phyloP scores from a whole-genome alignment of 768 basidiomycete genomes.

The Auriscalpium microsporum region DNA sequence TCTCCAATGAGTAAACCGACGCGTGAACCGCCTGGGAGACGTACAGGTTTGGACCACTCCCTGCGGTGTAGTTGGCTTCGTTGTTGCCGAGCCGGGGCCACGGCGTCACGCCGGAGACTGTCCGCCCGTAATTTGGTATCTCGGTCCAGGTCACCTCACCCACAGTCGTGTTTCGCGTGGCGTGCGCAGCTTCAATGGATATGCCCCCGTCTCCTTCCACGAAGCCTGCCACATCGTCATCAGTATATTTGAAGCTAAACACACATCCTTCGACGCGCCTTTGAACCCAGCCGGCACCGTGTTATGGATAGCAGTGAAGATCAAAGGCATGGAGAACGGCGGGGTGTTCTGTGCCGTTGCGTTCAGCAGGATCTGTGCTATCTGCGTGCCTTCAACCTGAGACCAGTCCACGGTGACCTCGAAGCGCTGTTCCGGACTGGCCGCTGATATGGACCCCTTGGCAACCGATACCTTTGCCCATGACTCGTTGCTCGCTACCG shows the following conservation, averaged over 20 bases:
- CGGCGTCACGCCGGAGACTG: constrained; percentile 52
- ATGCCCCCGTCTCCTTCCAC: constrained; percentile 57
- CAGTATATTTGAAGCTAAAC: neutral
- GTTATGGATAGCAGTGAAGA: constrained; percentile 26
- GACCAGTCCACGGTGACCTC: constrained; percentile 54
- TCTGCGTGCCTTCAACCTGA: constrained; percentile 29
- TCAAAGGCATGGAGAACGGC: constrained; percentile 19
- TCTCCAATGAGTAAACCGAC: neutral
- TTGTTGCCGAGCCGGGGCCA: constrained; percentile 41
- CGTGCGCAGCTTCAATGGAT: constrained; percentile 60
- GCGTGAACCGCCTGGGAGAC: constrained; percentile 13
- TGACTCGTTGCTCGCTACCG: constrained; percentile 35
- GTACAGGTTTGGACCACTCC: constrained; percentile 54
- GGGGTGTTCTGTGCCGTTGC: constrained; percentile 36
- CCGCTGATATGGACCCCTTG: constrained; percentile 41
- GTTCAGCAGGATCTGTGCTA: constrained; percentile 37
- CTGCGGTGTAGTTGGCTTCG: constrained; percentile 49
- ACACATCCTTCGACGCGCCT: constrained; percentile 25
- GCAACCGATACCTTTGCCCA: constrained; percentile 45
- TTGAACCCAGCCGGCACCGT: constrained; percentile 36
- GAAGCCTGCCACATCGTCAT: constrained; percentile 30
- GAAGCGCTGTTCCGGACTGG: constrained; percentile 42
- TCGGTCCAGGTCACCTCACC: constrained; percentile 49
- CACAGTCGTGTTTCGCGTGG: constrained; percentile 37
- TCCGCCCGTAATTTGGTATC: constrained; percentile 52